Base-by-base conservation (phyloP, 1,284 basidiomycete species). In the Ganoderma multipileum region DNA sequence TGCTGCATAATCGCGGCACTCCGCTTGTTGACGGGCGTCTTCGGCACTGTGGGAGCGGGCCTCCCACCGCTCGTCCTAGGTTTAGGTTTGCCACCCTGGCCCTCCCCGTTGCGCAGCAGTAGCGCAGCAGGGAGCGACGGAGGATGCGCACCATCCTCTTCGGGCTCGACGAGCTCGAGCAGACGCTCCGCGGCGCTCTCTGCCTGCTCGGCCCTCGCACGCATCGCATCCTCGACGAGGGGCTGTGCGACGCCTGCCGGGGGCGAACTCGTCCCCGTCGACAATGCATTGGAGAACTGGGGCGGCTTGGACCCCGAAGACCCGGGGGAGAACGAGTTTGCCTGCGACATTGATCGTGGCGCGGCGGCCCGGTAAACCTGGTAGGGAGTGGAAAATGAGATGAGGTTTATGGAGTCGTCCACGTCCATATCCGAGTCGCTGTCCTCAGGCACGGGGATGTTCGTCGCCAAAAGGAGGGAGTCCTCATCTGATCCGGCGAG, bases 191-290 rank as follows among this genome's bases (percentile, higher is more conserved):
- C 95, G 8, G 95, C 93, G 75, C 93, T 95, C 76, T 95, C 91
- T 0, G 95, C 95, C 77, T 96, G 95, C 72, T 93, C 93, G 2
- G 95, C 95, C 68, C 94, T 89, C 1, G 93, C 94, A 58, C 90
- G 87, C 72, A 95, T 81, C 39, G 91, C 93, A 76, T 96, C 95
- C 76, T 96, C 95, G 1, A 95, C 87, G 18, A 92, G 83, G 7
- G 86, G 85, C 71, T 87, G 86, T 36, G 83, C 79, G 6, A 80
- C 75, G 64, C 76, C 77, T 16, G 80, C 73, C 28, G 80, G 80
- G 18, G 83, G 79, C 33, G 81, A 79, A 55, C 75, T 77, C n/a
- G 80, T 78, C 23, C 79, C 78, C 4, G 76, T 76, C 38, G 89
- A 91, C 57, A 90, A 76, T 2, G 88, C 82, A 74, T 89, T 90